Evolutionary conservation across 176 grass and related monocot species (phyloP).

Genomic region (maize (Zea mays)): Zm-B73-REFERENCE-NAM-5.0 NC_050103.1:181918501-181919000

Average conservation of each 20-base stretch:
- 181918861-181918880: not conserved
- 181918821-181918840: not conserved
- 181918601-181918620: not conserved
- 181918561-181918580: conserved; percentile 35
- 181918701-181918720: conserved; percentile 36
- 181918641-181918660: conserved; percentile 38
- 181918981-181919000: conserved; percentile 34
- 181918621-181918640: conserved; percentile 21
- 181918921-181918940: conserved; percentile 22
- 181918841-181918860: not conserved
- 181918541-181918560: conserved; percentile 9
- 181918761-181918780: not conserved
- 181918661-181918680: conserved; percentile 37
- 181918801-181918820: not conserved
- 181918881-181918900: not conserved
- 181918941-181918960: conserved; percentile 38
- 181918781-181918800: not conserved
- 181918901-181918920: conserved; percentile 24
- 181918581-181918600: conserved; percentile 16
- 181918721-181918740: conserved; percentile 27
- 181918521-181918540: conserved; percentile 37
- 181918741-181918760: conserved; percentile 51
- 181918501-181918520: conserved; percentile 21
- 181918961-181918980: conserved; percentile 43
- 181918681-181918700: conserved; percentile 33